phyloP scores from a whole-genome alignment of 148 eudicot genomes.

The Selenicereus undatus region DNA sequence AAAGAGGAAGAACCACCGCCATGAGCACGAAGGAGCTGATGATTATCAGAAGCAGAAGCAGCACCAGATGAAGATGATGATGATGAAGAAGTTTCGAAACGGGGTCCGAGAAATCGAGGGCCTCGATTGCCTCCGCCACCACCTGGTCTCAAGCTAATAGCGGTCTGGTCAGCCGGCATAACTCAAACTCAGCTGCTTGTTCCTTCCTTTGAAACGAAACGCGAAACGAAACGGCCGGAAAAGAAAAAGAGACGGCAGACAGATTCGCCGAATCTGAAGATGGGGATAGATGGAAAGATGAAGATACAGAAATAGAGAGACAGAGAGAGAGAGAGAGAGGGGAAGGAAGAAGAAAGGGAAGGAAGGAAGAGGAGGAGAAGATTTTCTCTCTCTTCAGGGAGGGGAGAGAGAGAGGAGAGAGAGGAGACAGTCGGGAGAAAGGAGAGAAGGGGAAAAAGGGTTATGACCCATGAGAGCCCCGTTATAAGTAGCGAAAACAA shows the following conservation, averaged over 20 bases:
- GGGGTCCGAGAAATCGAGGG: constrained; percentile 55
- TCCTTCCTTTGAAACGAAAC: background rate
- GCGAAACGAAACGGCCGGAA: background rate
- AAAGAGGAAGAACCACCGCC: constrained; percentile 41
- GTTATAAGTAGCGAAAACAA: too few relatives aligned
- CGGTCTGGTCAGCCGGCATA: constrained; percentile 95
- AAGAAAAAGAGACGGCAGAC: constrained; percentile 9
- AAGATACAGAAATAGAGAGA: background rate
- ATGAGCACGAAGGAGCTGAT: constrained; percentile 72
- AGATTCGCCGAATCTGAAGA: constrained; percentile 15
- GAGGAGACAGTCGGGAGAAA: background rate
- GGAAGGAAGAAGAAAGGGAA: background rate
- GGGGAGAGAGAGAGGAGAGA: constrained; percentile 20
- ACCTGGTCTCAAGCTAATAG: constrained; percentile 88
- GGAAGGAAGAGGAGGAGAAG: background rate
- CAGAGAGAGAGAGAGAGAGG: background rate
- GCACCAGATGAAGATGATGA: constrained; percentile 32
- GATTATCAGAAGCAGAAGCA: constrained; percentile 33
- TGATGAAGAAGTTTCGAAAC: constrained; percentile 52
- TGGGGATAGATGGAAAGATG: background rate
- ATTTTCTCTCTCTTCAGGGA: constrained; percentile 30
- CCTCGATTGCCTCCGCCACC: constrained; percentile 72
- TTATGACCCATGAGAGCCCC: background rate
- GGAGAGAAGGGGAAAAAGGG: background rate
- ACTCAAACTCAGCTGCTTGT: constrained; percentile 25